A percentile compares a stretch with the other conserved stretches of the same genome.
Conservation (phyloP, 2,329 filamentous ascomycete species). For the Epichloe hybrida region DNA sequence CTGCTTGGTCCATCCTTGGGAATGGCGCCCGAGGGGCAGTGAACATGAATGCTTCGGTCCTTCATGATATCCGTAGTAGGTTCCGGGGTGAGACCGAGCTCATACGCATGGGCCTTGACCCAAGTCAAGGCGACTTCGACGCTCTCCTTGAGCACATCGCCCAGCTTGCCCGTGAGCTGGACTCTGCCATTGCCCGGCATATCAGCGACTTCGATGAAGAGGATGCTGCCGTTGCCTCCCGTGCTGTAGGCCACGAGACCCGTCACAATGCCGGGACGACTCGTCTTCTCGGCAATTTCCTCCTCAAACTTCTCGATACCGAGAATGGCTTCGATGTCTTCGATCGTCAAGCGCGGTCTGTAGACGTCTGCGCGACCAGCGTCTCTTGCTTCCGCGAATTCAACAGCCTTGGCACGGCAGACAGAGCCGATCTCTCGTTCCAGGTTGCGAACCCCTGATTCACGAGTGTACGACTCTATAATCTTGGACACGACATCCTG, state of each 20-base stretch:
- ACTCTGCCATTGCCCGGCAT: conserved; percentile 90
- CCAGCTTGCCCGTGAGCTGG: conserved; percentile 90
- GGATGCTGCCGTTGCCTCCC: conserved; percentile 85
- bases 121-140: conserved; percentile 93
- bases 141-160: conserved; percentile 91
- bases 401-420: conserved; percentile 87
- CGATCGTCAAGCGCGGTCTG: conserved; percentile 55
- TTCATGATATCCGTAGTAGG: conserved; percentile 91
- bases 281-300: conserved; percentile 78
- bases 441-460: conserved; percentile 88
- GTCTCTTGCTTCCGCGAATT: conserved; percentile 85
- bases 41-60: conserved; percentile 83
- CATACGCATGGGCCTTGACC: conserved; percentile 93
- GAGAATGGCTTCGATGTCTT: conserved; percentile 80
- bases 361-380: conserved; percentile 54
- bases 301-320: conserved; percentile 91
- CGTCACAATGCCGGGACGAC: conserved; percentile 83
- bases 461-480: conserved; percentile 91
- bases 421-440: conserved; percentile 93
- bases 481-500: conserved; percentile 86
- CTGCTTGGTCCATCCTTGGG: conserved; percentile 85
- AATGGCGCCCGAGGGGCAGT: conserved; percentile 88
- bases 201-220: conserved; percentile 96
- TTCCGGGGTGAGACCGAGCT: conserved; percentile 70
- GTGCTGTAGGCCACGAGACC: conserved; percentile 90